phyloP scores from a whole-genome alignment of 495 filamentous ascomycete genomes.

The Durotheca rogersii region DNA sequence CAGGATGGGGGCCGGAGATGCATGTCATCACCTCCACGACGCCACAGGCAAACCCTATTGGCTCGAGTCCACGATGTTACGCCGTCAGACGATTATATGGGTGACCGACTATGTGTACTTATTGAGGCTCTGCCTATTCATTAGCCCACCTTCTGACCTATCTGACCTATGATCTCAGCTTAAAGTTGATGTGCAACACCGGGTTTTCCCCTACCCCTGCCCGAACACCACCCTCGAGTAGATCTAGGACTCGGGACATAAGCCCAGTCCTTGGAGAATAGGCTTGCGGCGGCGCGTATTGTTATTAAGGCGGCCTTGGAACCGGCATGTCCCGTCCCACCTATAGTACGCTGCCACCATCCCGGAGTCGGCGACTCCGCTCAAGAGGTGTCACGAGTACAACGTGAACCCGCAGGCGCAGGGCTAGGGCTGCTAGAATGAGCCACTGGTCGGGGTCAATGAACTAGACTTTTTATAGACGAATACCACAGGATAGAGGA shows the following conservation, averaged over 20 bases:
- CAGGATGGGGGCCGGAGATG: background rate
- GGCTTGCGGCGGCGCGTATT: too few relatives aligned
- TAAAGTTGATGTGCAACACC: too few relatives aligned
- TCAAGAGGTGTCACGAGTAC: conserved; percentile 1
- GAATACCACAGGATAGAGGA: too few relatives aligned
- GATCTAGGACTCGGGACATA: background rate
- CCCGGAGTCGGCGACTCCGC: conserved; percentile 6
- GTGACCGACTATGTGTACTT: too few relatives aligned
- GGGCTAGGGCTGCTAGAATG: conserved; percentile 12
- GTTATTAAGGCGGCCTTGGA: too few relatives aligned
- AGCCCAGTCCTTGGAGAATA: too few relatives aligned
- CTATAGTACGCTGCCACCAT: conserved; percentile 9
- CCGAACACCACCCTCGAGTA: too few relatives aligned
- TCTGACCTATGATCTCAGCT: too few relatives aligned
- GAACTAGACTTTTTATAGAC: too few relatives aligned
- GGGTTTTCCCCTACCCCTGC: too few relatives aligned
- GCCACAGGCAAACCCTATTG: conserved; percentile 17
- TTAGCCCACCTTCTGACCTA: background rate
- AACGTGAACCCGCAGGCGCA: conserved; percentile 7
- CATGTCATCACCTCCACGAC: conserved; percentile 17
- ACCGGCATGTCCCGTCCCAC: conserved; percentile 4
- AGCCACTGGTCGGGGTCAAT: conserved; percentile 14
- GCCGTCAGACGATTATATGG: too few relatives aligned
- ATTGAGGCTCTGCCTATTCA: background rate
- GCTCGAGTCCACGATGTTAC: conserved; percentile 1